Evolutionary conservation across 2,329 filamentous ascomycete genomes (phyloP).

Genomic region (Epicoccum nigrum): DNA sequence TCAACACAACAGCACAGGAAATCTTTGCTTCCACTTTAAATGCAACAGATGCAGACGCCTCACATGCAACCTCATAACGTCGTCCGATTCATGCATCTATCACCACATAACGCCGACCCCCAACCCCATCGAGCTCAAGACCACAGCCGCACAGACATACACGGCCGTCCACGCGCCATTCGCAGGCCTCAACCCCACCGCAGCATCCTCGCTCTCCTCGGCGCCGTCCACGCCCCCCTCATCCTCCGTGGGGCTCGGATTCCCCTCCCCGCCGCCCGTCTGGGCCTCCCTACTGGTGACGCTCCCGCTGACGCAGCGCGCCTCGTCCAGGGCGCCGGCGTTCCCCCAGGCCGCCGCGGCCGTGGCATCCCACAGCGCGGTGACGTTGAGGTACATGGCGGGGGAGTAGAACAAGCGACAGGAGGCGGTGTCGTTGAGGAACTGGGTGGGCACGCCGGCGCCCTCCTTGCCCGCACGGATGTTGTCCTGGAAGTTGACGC

Average conservation of each 20-base stretch:
- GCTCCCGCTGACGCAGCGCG: conserved; percentile 41
- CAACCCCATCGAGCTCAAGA: conserved; percentile 11
- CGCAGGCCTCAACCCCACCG: conserved; percentile 16
- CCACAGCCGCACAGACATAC: conserved; percentile 19
- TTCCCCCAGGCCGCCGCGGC: conserved; percentile 39
- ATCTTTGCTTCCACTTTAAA: too few species aligned
- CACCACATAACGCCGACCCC: conserved; percentile 12
- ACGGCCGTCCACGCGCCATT: conserved; percentile 16
- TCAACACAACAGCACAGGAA: too few species aligned
- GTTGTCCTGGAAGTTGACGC: conserved; percentile 50
- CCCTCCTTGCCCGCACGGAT: conserved; percentile 41
- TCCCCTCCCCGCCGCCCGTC: conserved; percentile 32
- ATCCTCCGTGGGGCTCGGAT: conserved; percentile 21
- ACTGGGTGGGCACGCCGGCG: conserved; percentile 60
- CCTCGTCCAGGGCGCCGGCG: conserved; percentile 32
- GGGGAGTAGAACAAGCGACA: conserved; percentile 66
- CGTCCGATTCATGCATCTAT: too few species aligned
- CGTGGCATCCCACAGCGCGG: conserved; percentile 58
- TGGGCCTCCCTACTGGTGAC: conserved; percentile 36
- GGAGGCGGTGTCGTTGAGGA: conserved; percentile 65
- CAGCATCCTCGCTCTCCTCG: conserved; percentile 24
- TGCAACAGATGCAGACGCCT: background rate
- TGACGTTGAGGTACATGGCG: conserved; percentile 59
- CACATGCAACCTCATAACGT: background rate
- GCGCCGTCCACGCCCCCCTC: conserved; percentile 10